phyloP scores from a whole-genome alignment of 805 yeast genomes.

The Saturnispora sekii region DNA sequence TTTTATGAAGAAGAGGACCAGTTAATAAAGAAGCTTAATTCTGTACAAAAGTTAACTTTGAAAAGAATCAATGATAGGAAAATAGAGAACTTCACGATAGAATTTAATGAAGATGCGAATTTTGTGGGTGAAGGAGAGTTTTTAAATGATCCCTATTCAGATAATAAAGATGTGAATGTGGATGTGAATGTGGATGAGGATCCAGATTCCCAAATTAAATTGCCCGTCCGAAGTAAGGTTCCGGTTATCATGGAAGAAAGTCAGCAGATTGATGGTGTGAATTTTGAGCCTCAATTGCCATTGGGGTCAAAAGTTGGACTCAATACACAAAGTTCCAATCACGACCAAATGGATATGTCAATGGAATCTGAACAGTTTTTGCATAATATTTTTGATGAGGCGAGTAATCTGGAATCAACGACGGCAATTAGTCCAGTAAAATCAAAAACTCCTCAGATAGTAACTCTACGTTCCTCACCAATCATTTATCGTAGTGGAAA shows the following conservation, averaged over 20 bases:
- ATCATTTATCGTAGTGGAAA: not conserved
- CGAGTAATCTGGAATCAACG: not conserved
- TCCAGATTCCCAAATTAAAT: not conserved
- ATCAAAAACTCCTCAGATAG: not conserved
- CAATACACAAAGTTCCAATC: not conserved
- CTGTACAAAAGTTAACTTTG: not conserved
- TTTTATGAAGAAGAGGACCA: slow-evolving; percentile 6
- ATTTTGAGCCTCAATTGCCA: too few relatives aligned
- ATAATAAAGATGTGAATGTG: not conserved
- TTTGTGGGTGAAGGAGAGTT: not conserved
- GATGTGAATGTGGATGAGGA: not conserved
- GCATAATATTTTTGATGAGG: slow-evolving; percentile 4
- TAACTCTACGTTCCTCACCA: not conserved
- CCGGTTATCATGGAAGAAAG: not conserved
- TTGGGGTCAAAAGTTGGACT: too few relatives aligned
- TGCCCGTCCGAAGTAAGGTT: not conserved
- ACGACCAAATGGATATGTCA: not conserved
- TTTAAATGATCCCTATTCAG: too few relatives aligned
- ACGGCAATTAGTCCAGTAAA: not conserved
- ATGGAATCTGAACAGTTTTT: not conserved
- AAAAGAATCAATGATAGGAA: not conserved
- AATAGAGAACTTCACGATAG: not conserved
- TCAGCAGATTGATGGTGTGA: not conserved
- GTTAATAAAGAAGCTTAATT: not conserved
- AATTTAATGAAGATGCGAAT: not conserved